These are phyloP conservation scores for Phytopythium vexans DNA, from an alignment of 352 stramenopile species.

Conservation along the genomic window DNA sequence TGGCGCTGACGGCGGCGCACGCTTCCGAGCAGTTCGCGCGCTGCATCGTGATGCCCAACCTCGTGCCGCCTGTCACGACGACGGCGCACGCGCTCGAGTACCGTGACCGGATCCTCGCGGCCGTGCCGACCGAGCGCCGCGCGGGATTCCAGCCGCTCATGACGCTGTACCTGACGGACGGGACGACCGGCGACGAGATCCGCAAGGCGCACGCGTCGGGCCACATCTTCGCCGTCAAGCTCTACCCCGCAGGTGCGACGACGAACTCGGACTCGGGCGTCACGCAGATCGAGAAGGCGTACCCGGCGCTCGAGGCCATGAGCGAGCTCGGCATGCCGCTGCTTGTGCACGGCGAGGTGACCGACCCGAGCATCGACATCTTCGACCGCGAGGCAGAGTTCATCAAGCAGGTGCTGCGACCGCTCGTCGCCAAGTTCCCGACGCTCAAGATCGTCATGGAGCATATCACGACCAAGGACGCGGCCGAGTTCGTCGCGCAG, in stretches of 20 bases:
- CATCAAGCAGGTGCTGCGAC: constrained; percentile 94
- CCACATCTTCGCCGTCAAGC: constrained; percentile 95
- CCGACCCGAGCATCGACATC: constrained; percentile 93
- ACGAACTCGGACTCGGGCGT: constrained; percentile 99
- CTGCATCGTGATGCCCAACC: constrained; percentile 98
- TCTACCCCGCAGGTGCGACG: constrained; percentile 98
- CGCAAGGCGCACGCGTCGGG: constrained; percentile 81
- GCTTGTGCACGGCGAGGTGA: constrained; percentile 97
- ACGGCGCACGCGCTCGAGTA: constrained; percentile 95
- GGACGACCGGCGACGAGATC: constrained; percentile 97
- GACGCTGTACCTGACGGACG: constrained; percentile 98
- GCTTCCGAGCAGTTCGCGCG: constrained; percentile 82
- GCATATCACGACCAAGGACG: constrained; percentile 98
- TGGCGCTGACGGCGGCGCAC: constrained; percentile 79
- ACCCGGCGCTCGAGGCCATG: constrained; percentile 81
- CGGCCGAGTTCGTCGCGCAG: constrained; percentile 92
- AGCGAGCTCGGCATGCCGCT: constrained; percentile 89
- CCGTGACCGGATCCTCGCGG: constrained; percentile 91
- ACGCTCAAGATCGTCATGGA: constrained; percentile 99
- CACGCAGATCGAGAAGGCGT: constrained; percentile 95
- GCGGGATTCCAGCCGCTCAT: constrained; percentile 92
- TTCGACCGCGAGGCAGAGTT: constrained; percentile 98
- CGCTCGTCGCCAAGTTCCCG: constrained; percentile 91
- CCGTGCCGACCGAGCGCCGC: constrained; percentile 61
- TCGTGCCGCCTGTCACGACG: constrained; percentile 96